Conservation (phyloP, 495 filamentous ascomycete genomes). For the Corynascus novoguineensis region DNA sequence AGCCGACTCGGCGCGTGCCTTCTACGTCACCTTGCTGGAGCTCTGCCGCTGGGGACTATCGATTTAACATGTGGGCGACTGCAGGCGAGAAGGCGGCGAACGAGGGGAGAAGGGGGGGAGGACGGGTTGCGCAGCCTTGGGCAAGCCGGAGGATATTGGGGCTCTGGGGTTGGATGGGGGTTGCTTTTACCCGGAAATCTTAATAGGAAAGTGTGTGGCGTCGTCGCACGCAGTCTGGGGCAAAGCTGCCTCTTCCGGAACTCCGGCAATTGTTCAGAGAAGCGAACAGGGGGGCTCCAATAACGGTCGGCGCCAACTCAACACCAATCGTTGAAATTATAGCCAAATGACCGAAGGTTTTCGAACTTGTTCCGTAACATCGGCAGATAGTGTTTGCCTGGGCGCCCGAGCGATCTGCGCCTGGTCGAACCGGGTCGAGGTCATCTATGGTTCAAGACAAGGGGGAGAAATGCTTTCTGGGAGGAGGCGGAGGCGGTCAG, state of each 20-base stretch:
- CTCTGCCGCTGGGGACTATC: not conserved
- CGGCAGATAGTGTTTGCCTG: slow-evolving; percentile 38
- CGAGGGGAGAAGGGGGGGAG: not conserved
- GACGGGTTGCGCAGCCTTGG: slow-evolving; percentile 20
- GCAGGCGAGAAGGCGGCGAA: not conserved
- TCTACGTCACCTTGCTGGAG: slow-evolving; percentile 14
- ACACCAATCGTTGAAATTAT: slow-evolving; percentile 36
- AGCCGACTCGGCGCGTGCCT: slow-evolving; percentile 5
- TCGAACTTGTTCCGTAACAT: slow-evolving; percentile 37
- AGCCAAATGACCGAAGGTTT: slow-evolving; percentile 33
- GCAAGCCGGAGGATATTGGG: slow-evolving; percentile 14
- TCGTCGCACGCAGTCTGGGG: not conserved
- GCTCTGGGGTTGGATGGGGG: slow-evolving; percentile 9
- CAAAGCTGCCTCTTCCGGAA: slow-evolving; percentile 27
- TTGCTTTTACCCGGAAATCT: slow-evolving; percentile 23
- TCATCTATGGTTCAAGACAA: not conserved
- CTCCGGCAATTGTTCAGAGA: slow-evolving; percentile 37
- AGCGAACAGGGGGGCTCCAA: slow-evolving; percentile 34
- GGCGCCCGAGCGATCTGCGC: slow-evolving; percentile 19
- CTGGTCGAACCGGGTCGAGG: slow-evolving; percentile 17
- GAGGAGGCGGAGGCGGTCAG: not conserved
- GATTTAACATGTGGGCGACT: slow-evolving; percentile 4
- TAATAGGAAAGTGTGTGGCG: slow-evolving; percentile 12
- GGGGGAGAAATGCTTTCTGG: not conserved
- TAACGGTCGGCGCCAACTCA: slow-evolving; percentile 28